Evolutionary conservation across 345 rosid species (phyloP), one percentile per base, ranked within the genome.

Genomic region (Citrus medica): DNA sequence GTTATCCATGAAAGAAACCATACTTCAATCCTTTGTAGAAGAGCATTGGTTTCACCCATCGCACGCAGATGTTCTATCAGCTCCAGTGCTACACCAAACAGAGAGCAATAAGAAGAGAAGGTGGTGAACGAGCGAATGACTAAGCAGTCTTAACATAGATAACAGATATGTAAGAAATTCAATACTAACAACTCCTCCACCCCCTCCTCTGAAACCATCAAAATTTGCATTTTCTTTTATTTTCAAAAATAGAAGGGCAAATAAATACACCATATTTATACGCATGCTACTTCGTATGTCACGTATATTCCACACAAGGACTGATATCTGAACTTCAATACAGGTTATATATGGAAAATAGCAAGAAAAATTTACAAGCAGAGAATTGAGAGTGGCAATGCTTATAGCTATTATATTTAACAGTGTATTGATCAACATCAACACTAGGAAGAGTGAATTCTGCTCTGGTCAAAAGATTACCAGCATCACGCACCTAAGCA

Each of bases 31-130:
- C 98, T 90, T 79, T 92, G 89, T 78, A 91, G 84, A 87, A 94
- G 95, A 81, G 95, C 97, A 83, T 94, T 96, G 30, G 97, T 96
- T 86, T 96, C 99, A 22, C 99, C 99, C 99, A 96, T 94, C 40
- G 93, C 77, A 66, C 97, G 97, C 63, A 96, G 90, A 87, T 96
- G 98, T 81, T 96, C 95, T 72, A 96, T 94, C 82, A 96, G 90
- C 83, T 96, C 97, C 83, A 96, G 46, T 75, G 99, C 99, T 96
- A 82, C 73, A 82, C 22, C 25, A 10, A 53, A 60, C 48, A 75
- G 27, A 22, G 76, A 53, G 67, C 53, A 21, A 76, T 22, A 73
- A 28, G 24, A 27, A 30, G 33, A 65, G 68, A 7, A 24, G 8
- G 58, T 33, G 38, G 33, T 46, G 32, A 35, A 28, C 22, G 1